Evolutionary conservation across 2,329 filamentous ascomycete genomes (phyloP).

Genomic region (Leptographium wingfieldii): DNA sequence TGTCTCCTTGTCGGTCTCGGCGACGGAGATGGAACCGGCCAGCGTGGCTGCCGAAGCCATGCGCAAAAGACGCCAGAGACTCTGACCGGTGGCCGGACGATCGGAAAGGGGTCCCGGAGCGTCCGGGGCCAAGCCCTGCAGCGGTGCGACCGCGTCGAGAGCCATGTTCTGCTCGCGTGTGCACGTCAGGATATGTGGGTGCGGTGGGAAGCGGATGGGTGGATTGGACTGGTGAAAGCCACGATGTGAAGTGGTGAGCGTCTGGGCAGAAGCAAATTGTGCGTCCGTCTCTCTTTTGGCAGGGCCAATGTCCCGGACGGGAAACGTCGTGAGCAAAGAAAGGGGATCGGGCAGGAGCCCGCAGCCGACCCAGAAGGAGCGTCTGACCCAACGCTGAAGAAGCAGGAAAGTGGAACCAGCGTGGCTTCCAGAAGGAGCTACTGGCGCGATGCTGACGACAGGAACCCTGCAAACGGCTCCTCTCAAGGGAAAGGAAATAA

Average conservation of each 20-base stretch:
- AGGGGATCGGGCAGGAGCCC: background rate
- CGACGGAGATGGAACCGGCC: background rate
- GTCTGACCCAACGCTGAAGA: background rate
- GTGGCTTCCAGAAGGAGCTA: background rate
- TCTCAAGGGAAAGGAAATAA: background rate
- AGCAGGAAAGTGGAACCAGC: background rate
- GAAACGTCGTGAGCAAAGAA: background rate
- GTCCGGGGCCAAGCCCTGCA: background rate
- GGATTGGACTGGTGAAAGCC: too few species aligned
- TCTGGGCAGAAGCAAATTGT: too few species aligned
- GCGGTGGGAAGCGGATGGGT: too few species aligned
- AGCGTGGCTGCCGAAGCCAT: background rate
- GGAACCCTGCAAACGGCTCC: background rate
- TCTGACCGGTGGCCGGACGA: background rate
- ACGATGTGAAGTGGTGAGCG: too few species aligned
- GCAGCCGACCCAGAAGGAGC: background rate
- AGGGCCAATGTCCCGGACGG: too few species aligned
- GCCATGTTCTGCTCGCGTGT: background rate
- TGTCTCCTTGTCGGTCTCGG: background rate
- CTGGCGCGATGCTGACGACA: background rate
- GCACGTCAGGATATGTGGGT: too few species aligned
- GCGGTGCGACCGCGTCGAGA: background rate
- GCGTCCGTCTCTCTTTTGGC: too few species aligned
- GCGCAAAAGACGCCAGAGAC: background rate
- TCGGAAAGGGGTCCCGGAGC: too few species aligned